Evolutionary conservation across 352 stramenopile genomes (phyloP), one percentile per base, ranked within the genome.

Genomic region (Globisporangium iwayamae): DNA sequence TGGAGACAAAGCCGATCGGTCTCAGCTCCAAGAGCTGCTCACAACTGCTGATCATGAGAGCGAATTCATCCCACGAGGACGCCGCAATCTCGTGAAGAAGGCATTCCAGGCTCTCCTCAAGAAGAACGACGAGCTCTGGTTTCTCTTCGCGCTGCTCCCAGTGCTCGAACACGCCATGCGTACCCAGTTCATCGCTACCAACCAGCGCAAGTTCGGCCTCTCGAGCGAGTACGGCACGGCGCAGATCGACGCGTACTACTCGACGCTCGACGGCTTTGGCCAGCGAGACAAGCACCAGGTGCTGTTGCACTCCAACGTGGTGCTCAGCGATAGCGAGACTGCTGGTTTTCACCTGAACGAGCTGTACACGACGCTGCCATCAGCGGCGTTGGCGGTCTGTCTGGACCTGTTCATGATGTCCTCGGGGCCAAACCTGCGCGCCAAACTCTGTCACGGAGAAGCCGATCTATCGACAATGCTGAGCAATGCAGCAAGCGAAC

Each of bases 371-470:
- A 66, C 70, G 4, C 55, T 90, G 1, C 78, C 79, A 0, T 63
- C 67, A 1, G 76, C 72, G 0, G 72, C 72, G 3, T 59, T 92
- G 34, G 67, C 68, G 0, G 70, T 87, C 4, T 73, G 73, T 56
- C 60, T 92, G 32, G 83, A 92, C 57, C 67, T 90, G n/a, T 92
- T 92, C 53, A 92, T 92, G 83, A 89, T 89, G 75, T 70, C 76
- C 0, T 57, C 54, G 8, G 83, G 83, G 0, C 83, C 81, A 0
- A 92, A 90, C 64, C 58, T 92, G 50, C 76, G 81, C 28, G 83
- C 79, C 0, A 91, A 93, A 59, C 60, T 93, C 5, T 93, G 83
- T 16, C 83, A 93, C 38, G 83, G 83, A 14, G 79, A 91, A 69
- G 69, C 79, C 0, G 73, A 71, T 69, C 66, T 90, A 20, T 65